phyloP scores from a whole-genome alignment of 2,329 filamentous ascomycete species.

The Monosporascus sp. region DNA sequence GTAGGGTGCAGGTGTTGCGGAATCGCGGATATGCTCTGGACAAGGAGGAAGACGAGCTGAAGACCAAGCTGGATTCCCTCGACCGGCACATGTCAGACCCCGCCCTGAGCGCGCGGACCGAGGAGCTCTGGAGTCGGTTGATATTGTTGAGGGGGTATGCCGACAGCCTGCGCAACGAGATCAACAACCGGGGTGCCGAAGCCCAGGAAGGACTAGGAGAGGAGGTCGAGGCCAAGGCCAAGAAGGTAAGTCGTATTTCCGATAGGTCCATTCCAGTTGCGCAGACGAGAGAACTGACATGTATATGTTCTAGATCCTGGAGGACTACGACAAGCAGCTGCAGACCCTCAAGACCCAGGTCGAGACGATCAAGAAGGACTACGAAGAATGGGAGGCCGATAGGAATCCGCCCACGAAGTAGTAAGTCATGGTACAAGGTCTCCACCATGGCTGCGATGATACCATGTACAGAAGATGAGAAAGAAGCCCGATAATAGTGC shows the following conservation, averaged over 20 bases:
- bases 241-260: constrained; percentile 54
- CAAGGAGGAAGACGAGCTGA: constrained; percentile 72
- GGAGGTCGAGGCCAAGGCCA: constrained; percentile 66
- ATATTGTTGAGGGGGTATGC: constrained; percentile 70
- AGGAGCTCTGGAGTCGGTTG: constrained; percentile 82
- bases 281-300: background rate
- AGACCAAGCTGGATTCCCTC: constrained; percentile 63
- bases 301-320: constrained; percentile 54
- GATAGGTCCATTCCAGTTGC: background rate
- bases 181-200: constrained; percentile 60
- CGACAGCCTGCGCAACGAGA: constrained; percentile 66
- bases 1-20: constrained; percentile 73
- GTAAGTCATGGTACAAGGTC: constrained; percentile 1
- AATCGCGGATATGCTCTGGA: constrained; percentile 79
- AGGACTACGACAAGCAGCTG: constrained; percentile 78
- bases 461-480: background rate
- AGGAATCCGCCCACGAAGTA: constrained; percentile 33
- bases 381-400: constrained; percentile 50
- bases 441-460: background rate
- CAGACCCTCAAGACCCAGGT: constrained; percentile 70
- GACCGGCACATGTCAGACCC: constrained; percentile 71
- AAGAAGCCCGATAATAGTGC: background rate
- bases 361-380: constrained; percentile 57
- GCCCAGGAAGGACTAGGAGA: constrained; percentile 58
- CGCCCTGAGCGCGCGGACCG: constrained; percentile 67